Percentiles rank a stretch among this genome's conserved stretches.
These are phyloP conservation scores for Coemansia interrupta DNA, from an alignment of 192 early-diverging fungal genomes.

Conservation along the genomic window DNA sequence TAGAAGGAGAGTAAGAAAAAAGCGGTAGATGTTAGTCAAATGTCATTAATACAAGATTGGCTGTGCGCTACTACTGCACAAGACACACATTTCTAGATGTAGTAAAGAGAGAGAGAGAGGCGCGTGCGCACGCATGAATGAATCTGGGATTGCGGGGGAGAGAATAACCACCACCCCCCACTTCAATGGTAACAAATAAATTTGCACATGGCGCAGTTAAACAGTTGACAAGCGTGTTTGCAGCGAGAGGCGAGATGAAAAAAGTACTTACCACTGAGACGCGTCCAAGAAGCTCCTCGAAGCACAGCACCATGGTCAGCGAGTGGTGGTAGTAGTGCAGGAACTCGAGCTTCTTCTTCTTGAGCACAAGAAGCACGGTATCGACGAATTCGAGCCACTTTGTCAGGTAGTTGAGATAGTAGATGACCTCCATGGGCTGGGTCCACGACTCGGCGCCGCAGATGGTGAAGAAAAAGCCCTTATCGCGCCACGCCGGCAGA, in stretches of 20 bases:
- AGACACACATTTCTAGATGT: too few species aligned
- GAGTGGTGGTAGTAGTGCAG: constrained; percentile 94
- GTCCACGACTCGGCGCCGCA: constrained; percentile 71
- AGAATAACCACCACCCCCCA: too few species aligned
- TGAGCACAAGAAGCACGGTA: constrained; percentile 80
- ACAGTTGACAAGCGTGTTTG: neutral
- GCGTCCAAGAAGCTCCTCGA: constrained; percentile 70
- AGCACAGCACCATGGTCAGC: constrained; percentile 86
- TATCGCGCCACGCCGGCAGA: constrained; percentile 61
- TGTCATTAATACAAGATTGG: neutral
- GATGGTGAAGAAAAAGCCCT: constrained; percentile 72
- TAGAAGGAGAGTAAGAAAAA: neutral
- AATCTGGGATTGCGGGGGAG: too few species aligned
- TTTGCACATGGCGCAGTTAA: neutral
- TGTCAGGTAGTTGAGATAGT: constrained; percentile 90
- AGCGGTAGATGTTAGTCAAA: neutral
- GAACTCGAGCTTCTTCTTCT: constrained; percentile 87
- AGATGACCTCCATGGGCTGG: constrained; percentile 74
- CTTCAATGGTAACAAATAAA: neutral
- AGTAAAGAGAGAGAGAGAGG: too few species aligned
- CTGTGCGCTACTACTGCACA: too few species aligned
- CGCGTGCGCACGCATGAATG: too few species aligned
- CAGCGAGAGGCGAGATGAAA: neutral
- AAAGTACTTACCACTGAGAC: constrained; percentile 68
- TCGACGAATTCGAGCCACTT: constrained; percentile 92